Conservation (phyloP, 2,329 filamentous ascomycete genomes). For the Aspergillus sp. region DNA sequence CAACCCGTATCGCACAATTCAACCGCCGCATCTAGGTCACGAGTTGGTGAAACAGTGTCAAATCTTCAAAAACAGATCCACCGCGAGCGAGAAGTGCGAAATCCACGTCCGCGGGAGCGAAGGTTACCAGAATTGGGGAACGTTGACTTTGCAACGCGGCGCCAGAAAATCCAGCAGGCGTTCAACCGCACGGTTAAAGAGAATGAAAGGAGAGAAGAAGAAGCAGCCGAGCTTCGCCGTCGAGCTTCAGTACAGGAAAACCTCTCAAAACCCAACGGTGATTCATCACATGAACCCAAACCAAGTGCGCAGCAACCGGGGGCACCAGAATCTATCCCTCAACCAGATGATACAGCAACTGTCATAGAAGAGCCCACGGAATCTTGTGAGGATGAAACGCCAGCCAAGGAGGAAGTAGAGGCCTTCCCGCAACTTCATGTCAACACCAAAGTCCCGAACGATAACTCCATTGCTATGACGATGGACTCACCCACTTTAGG, state of each 20-base stretch:
- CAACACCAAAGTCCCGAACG: constrained; percentile 22
- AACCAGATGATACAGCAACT: constrained; percentile 23
- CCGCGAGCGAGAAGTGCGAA: constrained; percentile 31
- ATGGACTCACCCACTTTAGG: constrained; percentile 48
- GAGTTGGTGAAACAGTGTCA: constrained; percentile 59
- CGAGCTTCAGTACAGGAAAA: constrained; percentile 43
- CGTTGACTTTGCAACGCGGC: constrained; percentile 80
- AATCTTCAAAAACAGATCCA: constrained; percentile 40
- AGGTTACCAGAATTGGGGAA: constrained; percentile 65
- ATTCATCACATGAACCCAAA: constrained; percentile 26
- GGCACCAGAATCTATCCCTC: constrained; percentile 5
- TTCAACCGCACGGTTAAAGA: constrained; percentile 82
- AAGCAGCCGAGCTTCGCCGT: constrained; percentile 52
- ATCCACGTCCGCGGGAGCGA: constrained; percentile 36
- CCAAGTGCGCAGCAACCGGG: constrained; percentile 15
- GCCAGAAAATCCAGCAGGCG: constrained; percentile 79
- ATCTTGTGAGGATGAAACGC: constrained; percentile 14
- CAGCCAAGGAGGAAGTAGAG: constrained; percentile 7
- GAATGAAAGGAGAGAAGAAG: constrained; percentile 58
- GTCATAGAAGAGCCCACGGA: constrained; percentile 21
- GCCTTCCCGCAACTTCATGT: constrained; percentile 27
- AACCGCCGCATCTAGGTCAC: constrained; percentile 69
- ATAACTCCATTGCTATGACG: constrained; percentile 21
- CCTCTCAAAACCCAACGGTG: constrained; percentile 45
- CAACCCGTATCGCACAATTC: constrained; percentile 74